phyloP scores from a whole-genome alignment of 208 protist species.

The Phytomonas sp. region DNA sequence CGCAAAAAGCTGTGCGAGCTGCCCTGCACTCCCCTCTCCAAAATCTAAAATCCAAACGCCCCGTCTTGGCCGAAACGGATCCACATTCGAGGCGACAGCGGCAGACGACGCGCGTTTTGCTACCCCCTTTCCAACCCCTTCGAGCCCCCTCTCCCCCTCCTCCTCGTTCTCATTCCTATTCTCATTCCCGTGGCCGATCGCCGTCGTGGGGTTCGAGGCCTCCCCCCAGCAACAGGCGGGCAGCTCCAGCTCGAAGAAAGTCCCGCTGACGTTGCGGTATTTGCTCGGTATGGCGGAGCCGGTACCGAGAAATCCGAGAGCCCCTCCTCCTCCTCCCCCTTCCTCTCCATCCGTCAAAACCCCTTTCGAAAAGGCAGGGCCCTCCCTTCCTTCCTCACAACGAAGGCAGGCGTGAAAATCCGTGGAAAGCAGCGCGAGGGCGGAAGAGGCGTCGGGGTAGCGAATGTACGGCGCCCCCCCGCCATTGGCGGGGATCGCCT shows the following conservation, averaged over 20 bases:
- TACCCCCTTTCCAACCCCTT: too few relatives aligned
- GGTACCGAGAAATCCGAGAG: conserved; percentile 76
- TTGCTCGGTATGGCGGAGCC: conserved; percentile 85
- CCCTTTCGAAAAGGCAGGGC: background rate
- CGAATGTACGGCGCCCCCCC: conserved; percentile 13
- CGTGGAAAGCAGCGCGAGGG: conserved; percentile 25
- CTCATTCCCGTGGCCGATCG: background rate
- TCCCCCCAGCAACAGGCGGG: conserved; percentile 25
- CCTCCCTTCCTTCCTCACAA: background rate
- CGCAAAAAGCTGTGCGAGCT: conserved; percentile 41
- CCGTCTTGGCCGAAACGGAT: conserved; percentile 8
- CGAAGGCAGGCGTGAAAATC: conserved; percentile 12
- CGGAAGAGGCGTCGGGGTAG: conserved; percentile 33
- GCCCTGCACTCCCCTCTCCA: conserved; percentile 72
- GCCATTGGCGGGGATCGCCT: background rate
- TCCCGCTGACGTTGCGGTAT: conserved; percentile 83
- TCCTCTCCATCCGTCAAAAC: background rate
- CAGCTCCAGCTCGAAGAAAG: conserved; percentile 47
- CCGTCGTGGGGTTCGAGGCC: background rate
- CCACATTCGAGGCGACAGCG: too few relatives aligned
- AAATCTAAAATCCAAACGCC: conserved; percentile 72
- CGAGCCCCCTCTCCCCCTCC: too few relatives aligned
- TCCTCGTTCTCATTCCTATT: background rate
- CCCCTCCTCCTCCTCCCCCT: conserved; percentile 16
- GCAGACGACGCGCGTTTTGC: too few relatives aligned